Conservation (phyloP, 768 basidiomycete genomes). For the Mycena chlorophos region DNA sequence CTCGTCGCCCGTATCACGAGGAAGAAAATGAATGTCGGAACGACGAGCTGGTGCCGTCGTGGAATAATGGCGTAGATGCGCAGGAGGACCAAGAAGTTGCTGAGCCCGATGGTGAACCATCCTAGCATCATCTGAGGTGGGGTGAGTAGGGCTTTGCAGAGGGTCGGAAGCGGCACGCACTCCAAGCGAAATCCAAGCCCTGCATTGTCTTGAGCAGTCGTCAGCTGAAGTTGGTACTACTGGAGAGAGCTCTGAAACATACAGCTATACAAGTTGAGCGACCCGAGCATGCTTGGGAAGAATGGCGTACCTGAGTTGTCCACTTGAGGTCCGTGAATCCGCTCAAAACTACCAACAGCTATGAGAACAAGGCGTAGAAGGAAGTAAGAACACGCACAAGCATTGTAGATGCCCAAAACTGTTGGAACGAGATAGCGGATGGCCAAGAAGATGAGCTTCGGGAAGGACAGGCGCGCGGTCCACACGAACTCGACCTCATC, state of each 20-base stretch:
- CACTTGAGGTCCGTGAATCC: neutral
- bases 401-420: neutral
- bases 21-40: conserved; percentile 26
- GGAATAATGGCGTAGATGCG: conserved; percentile 35
- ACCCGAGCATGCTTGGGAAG: conserved; percentile 3
- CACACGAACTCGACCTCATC: conserved; percentile 17
- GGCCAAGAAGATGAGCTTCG: conserved; percentile 12
- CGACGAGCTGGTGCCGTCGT: conserved; percentile 23
- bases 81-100: conserved; percentile 29
- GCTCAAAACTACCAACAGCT: too few relatives aligned
- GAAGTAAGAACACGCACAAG: neutral
- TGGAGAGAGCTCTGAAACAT: conserved; percentile 2
- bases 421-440: conserved; percentile 18
- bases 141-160: too few relatives aligned
- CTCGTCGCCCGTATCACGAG: conserved; percentile 24
- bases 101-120: conserved; percentile 11
- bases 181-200: too few relatives aligned
- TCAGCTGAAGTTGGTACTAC: neutral
- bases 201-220: neutral
- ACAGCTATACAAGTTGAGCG: neutral
- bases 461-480: conserved; percentile 3
- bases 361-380: too few relatives aligned
- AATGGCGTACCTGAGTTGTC: neutral
- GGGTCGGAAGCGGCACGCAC: too few relatives aligned
- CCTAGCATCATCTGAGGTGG: conserved; percentile 3